Conservation (phyloP, 2,329 filamentous ascomycete genomes). For the Epichloe brachyelytri region DNA sequence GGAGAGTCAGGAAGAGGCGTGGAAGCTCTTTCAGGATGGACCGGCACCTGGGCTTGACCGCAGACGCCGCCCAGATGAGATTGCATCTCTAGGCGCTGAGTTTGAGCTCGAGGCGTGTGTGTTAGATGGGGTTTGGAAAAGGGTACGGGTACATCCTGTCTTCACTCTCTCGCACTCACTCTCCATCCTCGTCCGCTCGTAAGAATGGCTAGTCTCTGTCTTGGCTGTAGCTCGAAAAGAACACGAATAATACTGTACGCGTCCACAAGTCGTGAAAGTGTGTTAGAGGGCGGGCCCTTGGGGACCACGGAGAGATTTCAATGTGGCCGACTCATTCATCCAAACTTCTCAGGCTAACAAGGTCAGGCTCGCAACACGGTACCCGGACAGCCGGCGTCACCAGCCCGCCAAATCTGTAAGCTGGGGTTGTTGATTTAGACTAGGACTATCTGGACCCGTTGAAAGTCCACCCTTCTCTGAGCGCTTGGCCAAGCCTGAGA, state of each 20-base stretch:
- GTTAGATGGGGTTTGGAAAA: not conserved
- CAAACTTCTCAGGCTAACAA: slow-evolving; percentile 3
- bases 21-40: slow-evolving; percentile 5
- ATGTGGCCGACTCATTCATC: slow-evolving; percentile 1
- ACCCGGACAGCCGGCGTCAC: slow-evolving; percentile 5
- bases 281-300: not conserved
- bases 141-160: not conserved
- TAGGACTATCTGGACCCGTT: not conserved
- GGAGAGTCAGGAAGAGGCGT: slow-evolving; percentile 6
- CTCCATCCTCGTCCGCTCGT: not conserved
- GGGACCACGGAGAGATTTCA: slow-evolving; percentile 1
- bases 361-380: slow-evolving; percentile 6
- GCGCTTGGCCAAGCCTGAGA: not conserved
- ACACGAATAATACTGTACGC: slow-evolving; percentile 1
- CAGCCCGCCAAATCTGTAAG: slow-evolving; percentile 3
- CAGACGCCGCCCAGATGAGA: not conserved
- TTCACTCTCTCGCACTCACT: not conserved
- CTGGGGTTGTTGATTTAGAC: slow-evolving; percentile 2
- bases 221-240: not conserved
- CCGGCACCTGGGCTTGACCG: slow-evolving; percentile 4
- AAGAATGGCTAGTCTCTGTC: not conserved
- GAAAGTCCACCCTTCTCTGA: not conserved
- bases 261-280: slow-evolving; percentile 1
- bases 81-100: not conserved
- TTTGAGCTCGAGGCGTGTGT: slow-evolving; percentile 1